These are phyloP conservation scores for Xylaria telfairii DNA, from an alignment of 495 filamentous ascomycete genomes.

Conservation along the genomic window DNA sequence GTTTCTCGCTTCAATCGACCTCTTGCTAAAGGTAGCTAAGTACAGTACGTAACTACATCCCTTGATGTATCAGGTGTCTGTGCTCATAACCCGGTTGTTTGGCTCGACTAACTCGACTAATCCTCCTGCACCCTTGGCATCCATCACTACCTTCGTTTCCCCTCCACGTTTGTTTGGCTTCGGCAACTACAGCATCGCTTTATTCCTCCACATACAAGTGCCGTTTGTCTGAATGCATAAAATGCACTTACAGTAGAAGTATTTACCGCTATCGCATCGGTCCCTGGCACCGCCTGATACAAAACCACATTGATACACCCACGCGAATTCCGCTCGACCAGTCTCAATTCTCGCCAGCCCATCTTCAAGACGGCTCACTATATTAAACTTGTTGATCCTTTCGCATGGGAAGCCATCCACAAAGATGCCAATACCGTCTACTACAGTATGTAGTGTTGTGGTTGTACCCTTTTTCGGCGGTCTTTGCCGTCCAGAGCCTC, in stretches of 20 bases:
- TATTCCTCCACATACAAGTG: not conserved
- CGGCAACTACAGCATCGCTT: constrained; percentile 3
- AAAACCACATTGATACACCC: not conserved
- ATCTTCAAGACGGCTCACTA: not conserved
- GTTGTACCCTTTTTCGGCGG: not conserved
- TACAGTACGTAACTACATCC: not conserved
- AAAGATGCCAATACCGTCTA: not conserved
- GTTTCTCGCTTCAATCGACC: not conserved
- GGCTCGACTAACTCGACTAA: constrained; percentile 3
- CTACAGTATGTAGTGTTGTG: not conserved
- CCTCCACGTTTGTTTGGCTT: no score
- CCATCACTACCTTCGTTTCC: not conserved
- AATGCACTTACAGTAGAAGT: not conserved
- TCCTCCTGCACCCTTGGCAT: not conserved
- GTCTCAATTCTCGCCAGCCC: constrained; percentile 20
- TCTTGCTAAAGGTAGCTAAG: not conserved
- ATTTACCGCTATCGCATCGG: not conserved
- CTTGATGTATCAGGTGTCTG: not conserved
- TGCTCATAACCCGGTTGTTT: constrained; percentile 15
- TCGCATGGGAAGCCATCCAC: not conserved
- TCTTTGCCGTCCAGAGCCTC: not conserved
- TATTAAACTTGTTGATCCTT: constrained; percentile 11
- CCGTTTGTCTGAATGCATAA: not conserved
- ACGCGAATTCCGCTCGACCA: not conserved
- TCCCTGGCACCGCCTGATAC: constrained; percentile 1